Evolutionary conservation across 2,329 filamentous ascomycete genomes (phyloP).

Genomic region (Dactylonectria estremocensis): DNA sequence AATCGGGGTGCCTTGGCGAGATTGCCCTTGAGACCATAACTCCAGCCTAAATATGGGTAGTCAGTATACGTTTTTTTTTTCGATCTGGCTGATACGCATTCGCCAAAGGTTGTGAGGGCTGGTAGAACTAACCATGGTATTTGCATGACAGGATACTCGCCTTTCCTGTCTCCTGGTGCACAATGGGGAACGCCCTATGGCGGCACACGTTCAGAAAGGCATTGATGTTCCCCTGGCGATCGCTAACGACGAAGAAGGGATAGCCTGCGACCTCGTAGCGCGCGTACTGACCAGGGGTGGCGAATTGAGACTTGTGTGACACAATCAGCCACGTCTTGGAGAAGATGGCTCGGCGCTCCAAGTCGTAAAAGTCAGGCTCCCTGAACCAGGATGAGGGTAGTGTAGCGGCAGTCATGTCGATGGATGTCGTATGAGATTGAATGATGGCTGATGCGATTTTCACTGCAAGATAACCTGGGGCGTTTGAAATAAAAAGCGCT

Average conservation of each 20-base stretch:
- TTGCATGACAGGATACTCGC: conserved; percentile 17
- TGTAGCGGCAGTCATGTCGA: conserved; percentile 9
- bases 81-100: too few species aligned
- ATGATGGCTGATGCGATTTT: neutral
- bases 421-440: neutral
- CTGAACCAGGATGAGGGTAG: conserved; percentile 21
- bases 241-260: conserved; percentile 18
- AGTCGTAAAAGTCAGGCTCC: conserved; percentile 21
- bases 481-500: too few species aligned
- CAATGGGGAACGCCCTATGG: conserved; percentile 19
- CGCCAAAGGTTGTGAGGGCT: neutral
- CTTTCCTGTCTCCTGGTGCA: conserved; percentile 14
- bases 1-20: conserved; percentile 25
- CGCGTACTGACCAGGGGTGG: conserved; percentile 17
- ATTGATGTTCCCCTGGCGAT: conserved; percentile 19
- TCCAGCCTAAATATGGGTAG: conserved; percentile 7
- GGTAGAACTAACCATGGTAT: conserved; percentile 11
- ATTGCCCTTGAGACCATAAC: conserved; percentile 20
- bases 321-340: conserved; percentile 21
- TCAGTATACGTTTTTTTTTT: neutral
- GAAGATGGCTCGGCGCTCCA: conserved; percentile 21
- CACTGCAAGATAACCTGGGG: too few species aligned
- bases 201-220: conserved; percentile 22
- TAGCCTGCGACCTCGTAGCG: conserved; percentile 20
- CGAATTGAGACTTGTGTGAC: conserved; percentile 23